These are phyloP conservation scores for barley (Hordeum vulgare) DNA, from an alignment of 176 grass and related monocot species.

Conservation along the genomic window DNA sequence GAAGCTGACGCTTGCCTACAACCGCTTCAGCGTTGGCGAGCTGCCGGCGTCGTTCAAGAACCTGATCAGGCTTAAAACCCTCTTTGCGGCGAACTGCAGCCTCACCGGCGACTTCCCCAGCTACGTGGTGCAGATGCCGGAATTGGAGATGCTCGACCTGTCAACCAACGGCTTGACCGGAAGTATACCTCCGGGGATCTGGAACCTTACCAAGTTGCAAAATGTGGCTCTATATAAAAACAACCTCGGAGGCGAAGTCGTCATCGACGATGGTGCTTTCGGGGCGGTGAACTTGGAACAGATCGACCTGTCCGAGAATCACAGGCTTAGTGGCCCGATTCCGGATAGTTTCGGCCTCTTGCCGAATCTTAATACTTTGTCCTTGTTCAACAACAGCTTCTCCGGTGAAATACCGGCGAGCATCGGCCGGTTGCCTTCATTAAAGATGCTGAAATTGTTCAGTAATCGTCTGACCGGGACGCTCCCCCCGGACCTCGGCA, in stretches of 20 bases:
- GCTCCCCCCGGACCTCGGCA: constrained; percentile 60
- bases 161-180: constrained; percentile 23
- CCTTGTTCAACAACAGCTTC: constrained; percentile 38
- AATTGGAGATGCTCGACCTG: constrained; percentile 28
- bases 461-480: constrained; percentile 44
- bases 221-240: neutral
- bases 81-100: neutral
- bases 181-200: constrained; percentile 47
- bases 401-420: constrained; percentile 65
- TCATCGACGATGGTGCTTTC: neutral
- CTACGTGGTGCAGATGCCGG: constrained; percentile 18
- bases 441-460: constrained; percentile 3
- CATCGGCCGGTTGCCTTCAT: constrained; percentile 43
- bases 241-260: constrained; percentile 23
- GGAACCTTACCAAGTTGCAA: constrained; percentile 47
- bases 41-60: constrained; percentile 55
- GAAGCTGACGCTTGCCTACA: constrained; percentile 3
- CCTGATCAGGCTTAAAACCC: constrained; percentile 1
- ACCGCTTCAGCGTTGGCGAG: neutral
- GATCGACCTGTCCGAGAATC: constrained; percentile 46
- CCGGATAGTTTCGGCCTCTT: constrained; percentile 51
- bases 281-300: neutral
- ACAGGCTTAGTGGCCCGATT: constrained; percentile 43
- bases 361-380: constrained; percentile 4
- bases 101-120: constrained; percentile 39